Conservation (phyloP, 139 green algal genomes). For the Chlorella vulgaris region DNA sequence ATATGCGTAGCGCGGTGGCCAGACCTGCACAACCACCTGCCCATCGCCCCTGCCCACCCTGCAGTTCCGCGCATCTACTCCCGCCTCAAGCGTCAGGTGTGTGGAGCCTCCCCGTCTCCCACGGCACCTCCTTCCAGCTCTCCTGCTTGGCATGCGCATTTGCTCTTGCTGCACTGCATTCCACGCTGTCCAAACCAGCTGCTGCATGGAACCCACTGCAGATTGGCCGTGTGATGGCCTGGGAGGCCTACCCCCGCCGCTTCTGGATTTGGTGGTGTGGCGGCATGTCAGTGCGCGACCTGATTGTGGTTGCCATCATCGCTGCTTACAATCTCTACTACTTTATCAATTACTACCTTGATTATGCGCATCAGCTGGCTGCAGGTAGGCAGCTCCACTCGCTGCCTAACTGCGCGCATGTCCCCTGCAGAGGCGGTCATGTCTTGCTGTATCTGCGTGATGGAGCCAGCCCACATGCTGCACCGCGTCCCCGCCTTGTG, state of each 20-base stretch:
- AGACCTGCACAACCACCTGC: background rate
- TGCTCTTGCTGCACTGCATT: background rate
- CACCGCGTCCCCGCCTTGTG: background rate
- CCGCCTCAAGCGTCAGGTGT: background rate
- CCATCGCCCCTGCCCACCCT: background rate
- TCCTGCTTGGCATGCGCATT: background rate
- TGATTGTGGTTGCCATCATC: background rate
- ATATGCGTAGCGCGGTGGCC: background rate
- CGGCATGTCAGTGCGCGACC: conserved; percentile 16
- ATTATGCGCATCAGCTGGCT: background rate
- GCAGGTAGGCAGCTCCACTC: background rate
- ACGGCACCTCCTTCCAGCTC: background rate
- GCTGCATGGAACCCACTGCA: background rate
- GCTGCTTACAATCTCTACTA: conserved; percentile 13
- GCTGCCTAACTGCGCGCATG: background rate
- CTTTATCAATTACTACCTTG: background rate
- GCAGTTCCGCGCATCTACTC: background rate
- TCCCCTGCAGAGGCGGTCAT: background rate
- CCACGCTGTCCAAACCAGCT: background rate
- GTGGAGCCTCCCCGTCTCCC: background rate
- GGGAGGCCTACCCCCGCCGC: conserved; percentile 6
- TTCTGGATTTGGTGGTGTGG: conserved; percentile 41
- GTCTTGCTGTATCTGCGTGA: background rate
- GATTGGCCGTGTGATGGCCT: background rate
- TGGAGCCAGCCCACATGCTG: too few species aligned